Conservation (phyloP, 345 rosid species). For the Limnanthes douglasii region DNA sequence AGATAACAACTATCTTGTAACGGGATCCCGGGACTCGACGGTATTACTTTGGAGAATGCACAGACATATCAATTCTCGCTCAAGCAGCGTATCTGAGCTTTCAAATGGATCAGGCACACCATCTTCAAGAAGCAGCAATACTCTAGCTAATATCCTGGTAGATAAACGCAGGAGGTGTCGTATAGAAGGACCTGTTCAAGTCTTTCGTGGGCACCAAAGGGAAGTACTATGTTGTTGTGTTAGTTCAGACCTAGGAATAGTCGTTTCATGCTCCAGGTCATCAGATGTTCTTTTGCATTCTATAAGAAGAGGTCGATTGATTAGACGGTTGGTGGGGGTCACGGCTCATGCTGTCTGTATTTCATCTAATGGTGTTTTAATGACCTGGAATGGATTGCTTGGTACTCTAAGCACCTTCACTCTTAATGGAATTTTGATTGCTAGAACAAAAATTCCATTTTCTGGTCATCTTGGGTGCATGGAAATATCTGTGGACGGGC, state of each 20-base stretch:
- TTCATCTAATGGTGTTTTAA: conserved; percentile 63
- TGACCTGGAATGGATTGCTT: conserved; percentile 61
- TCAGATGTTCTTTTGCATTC: conserved; percentile 77
- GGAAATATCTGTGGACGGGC: conserved; percentile 74
- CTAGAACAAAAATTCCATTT: conserved; percentile 52
- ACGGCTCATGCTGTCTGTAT: conserved; percentile 70
- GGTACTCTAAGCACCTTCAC: conserved; percentile 58
- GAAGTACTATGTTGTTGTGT: conserved; percentile 71
- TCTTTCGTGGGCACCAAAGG: conserved; percentile 70
- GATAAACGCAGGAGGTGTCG: conserved; percentile 46
- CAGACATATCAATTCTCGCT: conserved; percentile 27
- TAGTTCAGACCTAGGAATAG: conserved; percentile 80
- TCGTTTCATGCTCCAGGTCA: conserved; percentile 61
- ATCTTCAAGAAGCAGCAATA: conserved; percentile 24
- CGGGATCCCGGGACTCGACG: conserved; percentile 84
- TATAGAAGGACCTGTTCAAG: conserved; percentile 90
- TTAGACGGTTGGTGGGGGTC: conserved; percentile 69
- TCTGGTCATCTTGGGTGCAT: conserved; percentile 62
- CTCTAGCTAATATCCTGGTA: conserved; percentile 28
- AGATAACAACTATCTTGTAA: conserved; percentile 72
- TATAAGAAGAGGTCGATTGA: conserved; percentile 68
- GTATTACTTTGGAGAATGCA: conserved; percentile 85
- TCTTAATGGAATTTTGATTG: conserved; percentile 50
- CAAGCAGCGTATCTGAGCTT: conserved; percentile 32
- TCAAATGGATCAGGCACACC: conserved; percentile 28